These are phyloP conservation scores for Stemphylium beticola DNA, from an alignment of 2,329 filamentous ascomycete genomes.

Conservation along the genomic window DNA sequence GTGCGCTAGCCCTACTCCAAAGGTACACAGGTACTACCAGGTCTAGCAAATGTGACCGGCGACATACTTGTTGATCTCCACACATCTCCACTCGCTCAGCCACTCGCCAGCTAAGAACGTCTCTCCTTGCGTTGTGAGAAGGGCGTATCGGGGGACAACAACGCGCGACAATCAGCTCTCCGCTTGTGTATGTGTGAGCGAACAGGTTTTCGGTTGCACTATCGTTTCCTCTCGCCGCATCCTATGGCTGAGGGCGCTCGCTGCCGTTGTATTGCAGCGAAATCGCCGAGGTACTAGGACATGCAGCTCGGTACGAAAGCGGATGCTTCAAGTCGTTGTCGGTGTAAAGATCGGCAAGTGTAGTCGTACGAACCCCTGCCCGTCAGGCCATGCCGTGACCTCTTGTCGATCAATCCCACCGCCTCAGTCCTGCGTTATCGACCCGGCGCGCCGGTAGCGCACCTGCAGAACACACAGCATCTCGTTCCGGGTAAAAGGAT, in stretches of 20 bases:
- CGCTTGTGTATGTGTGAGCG: too few relatives aligned
- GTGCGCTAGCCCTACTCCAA: too few relatives aligned
- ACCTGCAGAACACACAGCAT: slow-evolving; percentile 1
- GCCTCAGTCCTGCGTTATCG: slow-evolving; percentile 18
- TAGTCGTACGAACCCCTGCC: slow-evolving; percentile 8
- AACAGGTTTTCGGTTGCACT: background rate
- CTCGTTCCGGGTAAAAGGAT: background rate
- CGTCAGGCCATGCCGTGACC: background rate
- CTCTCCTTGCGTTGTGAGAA: too few relatives aligned
- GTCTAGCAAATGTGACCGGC: too few relatives aligned
- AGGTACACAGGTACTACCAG: too few relatives aligned
- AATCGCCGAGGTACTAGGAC: background rate
- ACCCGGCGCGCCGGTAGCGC: slow-evolving; percentile 14
- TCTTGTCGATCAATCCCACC: slow-evolving; percentile 5
- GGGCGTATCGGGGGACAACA: too few relatives aligned
- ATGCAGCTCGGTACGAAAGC: background rate
- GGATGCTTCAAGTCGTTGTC: background rate
- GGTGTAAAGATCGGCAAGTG: background rate
- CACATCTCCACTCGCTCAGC: too few relatives aligned
- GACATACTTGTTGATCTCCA: too few relatives aligned
- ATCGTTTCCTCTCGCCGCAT: background rate
- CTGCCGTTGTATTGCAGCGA: background rate
- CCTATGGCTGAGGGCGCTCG: too few relatives aligned
- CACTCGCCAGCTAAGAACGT: too few relatives aligned
- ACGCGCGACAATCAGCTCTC: too few relatives aligned